A percentile compares a stretch with the other conserved stretches of the same genome.
Conservation (phyloP, 1,284 basidiomycete species). For the Rugosomyces carneus region DNA sequence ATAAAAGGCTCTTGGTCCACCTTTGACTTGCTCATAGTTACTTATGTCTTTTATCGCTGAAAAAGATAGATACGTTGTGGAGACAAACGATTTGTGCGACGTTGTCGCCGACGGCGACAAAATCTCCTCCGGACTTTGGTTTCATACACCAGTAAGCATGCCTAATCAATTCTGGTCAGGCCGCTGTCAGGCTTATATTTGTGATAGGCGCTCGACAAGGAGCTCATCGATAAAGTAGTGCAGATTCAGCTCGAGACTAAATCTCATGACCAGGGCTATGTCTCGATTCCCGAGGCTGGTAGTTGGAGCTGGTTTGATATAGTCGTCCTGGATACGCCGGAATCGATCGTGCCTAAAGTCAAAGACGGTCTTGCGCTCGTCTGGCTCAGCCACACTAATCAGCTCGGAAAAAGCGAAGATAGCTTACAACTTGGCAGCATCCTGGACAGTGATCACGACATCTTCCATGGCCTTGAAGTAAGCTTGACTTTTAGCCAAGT, state of each 20-base stretch:
- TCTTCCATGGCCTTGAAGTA: constrained; percentile 19
- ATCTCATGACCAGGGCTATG: constrained; percentile 23
- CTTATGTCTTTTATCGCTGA: constrained; percentile 11
- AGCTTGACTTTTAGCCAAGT: background rate
- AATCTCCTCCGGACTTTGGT: constrained; percentile 20
- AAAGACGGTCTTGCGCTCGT: constrained; percentile 19
- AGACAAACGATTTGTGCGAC: constrained; percentile 1
- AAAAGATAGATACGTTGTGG: constrained; percentile 10
- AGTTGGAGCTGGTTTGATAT: constrained; percentile 25
- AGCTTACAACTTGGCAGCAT: constrained; percentile 8
- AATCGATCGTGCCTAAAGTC: constrained; percentile 13
- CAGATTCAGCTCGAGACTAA: constrained; percentile 23
- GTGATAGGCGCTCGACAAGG: constrained; percentile 11
- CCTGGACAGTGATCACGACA: constrained; percentile 20
- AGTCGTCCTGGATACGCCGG: constrained; percentile 17
- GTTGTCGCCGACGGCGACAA: constrained; percentile 12
- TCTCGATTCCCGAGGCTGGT: constrained; percentile 10
- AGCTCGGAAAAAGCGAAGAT: constrained; percentile 3
- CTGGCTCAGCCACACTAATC: constrained; percentile 23
- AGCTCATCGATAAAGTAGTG: constrained; percentile 14
- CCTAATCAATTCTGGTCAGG: background rate
- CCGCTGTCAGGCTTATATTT: background rate
- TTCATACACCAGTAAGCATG: constrained; percentile 13
- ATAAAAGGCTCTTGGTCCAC: background rate
- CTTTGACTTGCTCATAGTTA: background rate